Percentiles rank a stretch among this genome's conserved stretches.
phyloP scores from a whole-genome alignment of 2,329 filamentous ascomycete species.

The Fusarium phyllophilum region DNA sequence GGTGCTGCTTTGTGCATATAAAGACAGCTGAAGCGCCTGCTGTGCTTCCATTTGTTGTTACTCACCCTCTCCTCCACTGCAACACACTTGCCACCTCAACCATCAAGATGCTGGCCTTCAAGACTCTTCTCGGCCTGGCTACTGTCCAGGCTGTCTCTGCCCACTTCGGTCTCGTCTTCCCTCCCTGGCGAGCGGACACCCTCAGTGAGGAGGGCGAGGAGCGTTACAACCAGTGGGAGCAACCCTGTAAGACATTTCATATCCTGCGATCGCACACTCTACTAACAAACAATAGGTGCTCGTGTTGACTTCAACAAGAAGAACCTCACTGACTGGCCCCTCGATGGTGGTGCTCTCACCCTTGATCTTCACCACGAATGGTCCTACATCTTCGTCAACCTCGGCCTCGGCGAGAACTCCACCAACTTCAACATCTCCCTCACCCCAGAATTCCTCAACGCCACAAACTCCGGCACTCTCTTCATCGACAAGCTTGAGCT shows the following conservation, averaged over 20 bases:
- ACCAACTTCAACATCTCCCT: slow-evolving; percentile 77
- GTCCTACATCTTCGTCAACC: slow-evolving; percentile 64
- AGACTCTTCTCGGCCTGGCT: slow-evolving; percentile 49
- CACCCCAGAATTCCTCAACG: slow-evolving; percentile 67
- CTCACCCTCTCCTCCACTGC: not conserved
- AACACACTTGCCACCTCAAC: not conserved
- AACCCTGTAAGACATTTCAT: slow-evolving; percentile 58
- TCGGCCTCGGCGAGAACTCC: slow-evolving; percentile 60
- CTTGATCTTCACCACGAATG: slow-evolving; percentile 63
- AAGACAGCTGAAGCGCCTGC: slow-evolving; percentile 15
- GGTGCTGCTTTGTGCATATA: slow-evolving; percentile 25
- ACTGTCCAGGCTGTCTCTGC: slow-evolving; percentile 53
- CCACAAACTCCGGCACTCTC: slow-evolving; percentile 69
- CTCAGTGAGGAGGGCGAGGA: slow-evolving; percentile 51
- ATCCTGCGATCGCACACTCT: not conserved
- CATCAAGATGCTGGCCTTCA: slow-evolving; percentile 45
- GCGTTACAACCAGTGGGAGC: slow-evolving; percentile 59
- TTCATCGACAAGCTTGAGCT: slow-evolving; percentile 71
- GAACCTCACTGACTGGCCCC: slow-evolving; percentile 64
- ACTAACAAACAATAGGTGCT: slow-evolving; percentile 52
- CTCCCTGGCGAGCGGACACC: slow-evolving; percentile 60
- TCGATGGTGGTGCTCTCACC: slow-evolving; percentile 59
- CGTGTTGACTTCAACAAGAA: slow-evolving; percentile 56
- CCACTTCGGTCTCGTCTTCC: slow-evolving; percentile 61
- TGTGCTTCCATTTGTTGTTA: not conserved